Evolutionary conservation across 805 yeast species (phyloP).

Genomic region (Lachancea sp.): DNA sequence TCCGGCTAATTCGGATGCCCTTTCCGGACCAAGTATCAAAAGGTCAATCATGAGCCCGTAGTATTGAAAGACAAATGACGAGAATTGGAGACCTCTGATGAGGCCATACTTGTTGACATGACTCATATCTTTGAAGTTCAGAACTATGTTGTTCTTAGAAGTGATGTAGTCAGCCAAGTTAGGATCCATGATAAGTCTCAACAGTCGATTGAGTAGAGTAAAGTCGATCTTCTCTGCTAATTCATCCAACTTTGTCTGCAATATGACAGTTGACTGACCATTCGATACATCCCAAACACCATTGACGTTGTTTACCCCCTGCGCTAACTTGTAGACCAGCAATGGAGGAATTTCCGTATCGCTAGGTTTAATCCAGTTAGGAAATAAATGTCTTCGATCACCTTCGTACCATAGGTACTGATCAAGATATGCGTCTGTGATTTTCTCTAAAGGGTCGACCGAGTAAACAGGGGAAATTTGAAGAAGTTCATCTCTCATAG

Average conservation of each 20-base stretch:
- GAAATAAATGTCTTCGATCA: slow-evolving; percentile 78
- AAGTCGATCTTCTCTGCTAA: slow-evolving; percentile 83
- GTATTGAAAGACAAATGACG: slow-evolving; percentile 83
- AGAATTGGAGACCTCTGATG: slow-evolving; percentile 81
- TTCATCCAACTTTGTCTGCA: slow-evolving; percentile 68
- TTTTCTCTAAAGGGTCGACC: slow-evolving; percentile 87
- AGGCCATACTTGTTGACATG: slow-evolving; percentile 86
- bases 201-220: slow-evolving; percentile 72
- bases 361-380: slow-evolving; percentile 93
- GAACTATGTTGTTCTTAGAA: slow-evolving; percentile 75
- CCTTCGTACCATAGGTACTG: slow-evolving; percentile 97
- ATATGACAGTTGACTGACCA: slow-evolving; percentile 76
- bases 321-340: slow-evolving; percentile 88
- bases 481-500: slow-evolving; percentile 87
- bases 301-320: slow-evolving; percentile 74
- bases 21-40: slow-evolving; percentile 72
- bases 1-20: slow-evolving; percentile 87
- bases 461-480: slow-evolving; percentile 80
- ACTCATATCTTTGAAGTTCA: slow-evolving; percentile 90
- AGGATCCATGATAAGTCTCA: slow-evolving; percentile 78
- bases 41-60: slow-evolving; percentile 84
- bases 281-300: slow-evolving; percentile 71
- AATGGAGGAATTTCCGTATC: slow-evolving; percentile 92
- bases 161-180: slow-evolving; percentile 92
- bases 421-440: slow-evolving; percentile 92